Percentiles rank a stretch among this genome's conserved stretches.
Conservation (phyloP, 2,329 filamentous ascomycete species). For the Teratosphaeria gauchensis region DNA sequence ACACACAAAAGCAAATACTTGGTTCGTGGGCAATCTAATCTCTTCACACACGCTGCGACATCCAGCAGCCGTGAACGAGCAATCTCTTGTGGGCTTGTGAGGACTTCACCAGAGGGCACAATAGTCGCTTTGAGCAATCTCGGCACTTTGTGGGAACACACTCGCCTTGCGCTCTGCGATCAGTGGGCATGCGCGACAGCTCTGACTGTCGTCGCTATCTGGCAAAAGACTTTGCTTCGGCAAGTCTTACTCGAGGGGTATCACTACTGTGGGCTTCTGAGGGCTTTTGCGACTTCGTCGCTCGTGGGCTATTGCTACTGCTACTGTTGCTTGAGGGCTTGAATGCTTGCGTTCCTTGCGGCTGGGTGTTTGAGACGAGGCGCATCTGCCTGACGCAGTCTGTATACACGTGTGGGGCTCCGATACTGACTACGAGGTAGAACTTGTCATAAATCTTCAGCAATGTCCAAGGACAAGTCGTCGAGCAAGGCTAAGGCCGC, state of each 20-base stretch:
- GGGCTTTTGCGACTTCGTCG: constrained; percentile 24
- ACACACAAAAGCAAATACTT: constrained; percentile 1
- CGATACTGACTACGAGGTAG: constrained; percentile 18
- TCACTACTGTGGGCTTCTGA: constrained; percentile 24
- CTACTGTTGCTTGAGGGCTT: constrained; percentile 29
- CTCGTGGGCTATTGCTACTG: constrained; percentile 25
- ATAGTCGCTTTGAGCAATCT: constrained; percentile 24
- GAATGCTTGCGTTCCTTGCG: constrained; percentile 28
- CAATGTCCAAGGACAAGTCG: constrained; percentile 39
- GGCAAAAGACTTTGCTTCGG: constrained; percentile 20
- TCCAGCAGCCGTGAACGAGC: constrained; percentile 8
- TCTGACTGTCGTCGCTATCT: constrained; percentile 29
- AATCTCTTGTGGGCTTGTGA: constrained; percentile 4
- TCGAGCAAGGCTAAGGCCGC: constrained; percentile 22
- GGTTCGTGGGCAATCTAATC: constrained; percentile 8
- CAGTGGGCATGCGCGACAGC: constrained; percentile 30
- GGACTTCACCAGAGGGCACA: constrained; percentile 16
- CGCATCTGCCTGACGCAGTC: constrained; percentile 9
- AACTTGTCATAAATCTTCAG: constrained; percentile 26
- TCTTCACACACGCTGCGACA: constrained; percentile 4
- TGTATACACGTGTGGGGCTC: constrained; percentile 1
- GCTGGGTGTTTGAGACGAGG: constrained; percentile 30
- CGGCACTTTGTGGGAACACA: constrained; percentile 44
- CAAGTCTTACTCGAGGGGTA: constrained; percentile 25
- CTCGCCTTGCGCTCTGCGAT: constrained; percentile 34